Base-by-base conservation (phyloP, 352 stramenopile genomes). In the Nothophytophthora sp. region DNA sequence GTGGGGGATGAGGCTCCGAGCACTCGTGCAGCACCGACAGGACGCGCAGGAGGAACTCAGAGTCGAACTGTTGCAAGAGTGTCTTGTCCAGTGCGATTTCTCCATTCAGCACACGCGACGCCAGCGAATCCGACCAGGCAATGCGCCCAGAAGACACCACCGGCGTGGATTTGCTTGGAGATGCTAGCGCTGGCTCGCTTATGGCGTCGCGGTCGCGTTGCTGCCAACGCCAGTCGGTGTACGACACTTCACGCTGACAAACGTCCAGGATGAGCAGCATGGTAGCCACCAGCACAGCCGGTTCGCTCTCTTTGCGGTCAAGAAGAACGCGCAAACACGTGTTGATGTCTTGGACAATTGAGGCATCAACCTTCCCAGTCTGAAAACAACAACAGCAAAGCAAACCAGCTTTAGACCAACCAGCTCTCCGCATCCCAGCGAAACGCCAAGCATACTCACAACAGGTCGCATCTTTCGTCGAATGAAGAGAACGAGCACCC, bases 261-360 rank as follows among this genome's bases (percentile, higher is more conserved):
- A 79, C 45, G 4, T 70, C 60, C n/a, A 81, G 12, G 12, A 82
- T 36, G 15, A 76, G 45, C 42, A 75, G 23, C 27, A 82, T 34
- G 3, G 75, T 16, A 2, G 40, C 38, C 6, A 63, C 24, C n/a
- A 86, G 33, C 30, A 83, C 74, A 20, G 29, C 38, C 1, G 43
- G 24, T 11, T 66, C 55, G 2, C 30, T 36, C 46, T 83, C 74
- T 32, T 62, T 45, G 11, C 73, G 50, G 0, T 73, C 44, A 1
- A 76, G 23, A 23, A 79, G 42, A 6, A 70, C 48, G 8, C 36
- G 33, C 7, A 81, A 42, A 30, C 65, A 82, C 24, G 43, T 61
- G 46, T 71, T 72, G 16, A 86, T 42, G 25, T 86, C 74, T 27
- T 47, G 55, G 18, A 69, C 34, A 8, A 50, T 54, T 12, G 33